phyloP scores from a whole-genome alignment of 1,284 basidiomycete species.

The Malassezia pachydermatis region DNA sequence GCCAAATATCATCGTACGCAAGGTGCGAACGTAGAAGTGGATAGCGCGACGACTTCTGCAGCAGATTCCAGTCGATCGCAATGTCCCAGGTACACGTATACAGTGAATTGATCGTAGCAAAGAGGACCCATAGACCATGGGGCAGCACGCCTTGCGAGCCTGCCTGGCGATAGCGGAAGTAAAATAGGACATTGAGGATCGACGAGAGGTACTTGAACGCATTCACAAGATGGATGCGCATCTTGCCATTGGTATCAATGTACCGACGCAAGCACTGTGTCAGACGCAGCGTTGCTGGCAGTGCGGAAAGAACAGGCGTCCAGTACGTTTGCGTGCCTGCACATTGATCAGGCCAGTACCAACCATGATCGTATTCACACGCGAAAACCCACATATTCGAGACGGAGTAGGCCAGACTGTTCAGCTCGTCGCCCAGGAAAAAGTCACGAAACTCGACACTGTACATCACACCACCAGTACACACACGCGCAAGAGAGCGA shows the following conservation, averaged over 20 bases:
- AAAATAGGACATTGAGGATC: slow-evolving; percentile 39
- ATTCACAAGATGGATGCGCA: slow-evolving; percentile 73
- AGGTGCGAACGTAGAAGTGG: slow-evolving; percentile 66
- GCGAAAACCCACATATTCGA: slow-evolving; percentile 54
- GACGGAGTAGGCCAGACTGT: slow-evolving; percentile 44
- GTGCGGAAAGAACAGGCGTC: slow-evolving; percentile 53
- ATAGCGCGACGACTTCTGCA: slow-evolving; percentile 56
- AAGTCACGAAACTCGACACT: slow-evolving; percentile 46
- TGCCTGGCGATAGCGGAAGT: slow-evolving; percentile 40
- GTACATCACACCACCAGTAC: slow-evolving; percentile 60
- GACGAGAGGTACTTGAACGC: slow-evolving; percentile 51
- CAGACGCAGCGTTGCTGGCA: slow-evolving; percentile 65
- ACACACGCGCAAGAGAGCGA: slow-evolving; percentile 53
- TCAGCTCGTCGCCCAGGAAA: slow-evolving; percentile 48
- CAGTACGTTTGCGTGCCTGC: slow-evolving; percentile 35
- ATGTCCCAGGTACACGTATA: slow-evolving; percentile 71
- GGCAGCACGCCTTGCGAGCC: slow-evolving; percentile 20
- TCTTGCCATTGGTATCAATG: slow-evolving; percentile 57
- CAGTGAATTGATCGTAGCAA: slow-evolving; percentile 57
- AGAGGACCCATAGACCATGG: slow-evolving; percentile 50
- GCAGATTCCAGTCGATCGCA: slow-evolving; percentile 55
- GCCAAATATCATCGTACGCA: slow-evolving; percentile 27
- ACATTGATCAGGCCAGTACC: slow-evolving; percentile 28
- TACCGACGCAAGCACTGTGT: slow-evolving; percentile 80
- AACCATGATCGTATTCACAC: slow-evolving; percentile 57